Base-by-base conservation (phyloP, 345 rosid genomes). In the Eucalyptus globulus region DNA sequence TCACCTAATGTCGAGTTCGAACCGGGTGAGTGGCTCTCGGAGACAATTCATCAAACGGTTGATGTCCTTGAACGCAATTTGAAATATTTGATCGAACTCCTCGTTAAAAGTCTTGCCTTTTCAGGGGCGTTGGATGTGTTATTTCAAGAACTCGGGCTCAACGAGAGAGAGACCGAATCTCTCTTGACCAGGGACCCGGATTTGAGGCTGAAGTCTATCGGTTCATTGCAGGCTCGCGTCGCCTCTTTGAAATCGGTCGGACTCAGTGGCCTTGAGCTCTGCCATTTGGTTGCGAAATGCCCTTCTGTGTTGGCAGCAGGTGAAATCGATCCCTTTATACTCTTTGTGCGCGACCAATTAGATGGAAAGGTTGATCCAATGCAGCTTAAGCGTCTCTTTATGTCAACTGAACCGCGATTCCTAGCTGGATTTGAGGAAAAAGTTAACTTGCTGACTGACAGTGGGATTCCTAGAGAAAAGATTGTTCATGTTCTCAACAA, bases 401-500 rank as follows among this genome's bases (percentile, higher is more conserved):
- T 90, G 47, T 92, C 93, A 72, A 90, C 92, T 8, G 92, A 96
- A 50, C 95, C 96, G 1, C 91, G 91, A 92, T 56, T 94, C 43
- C 86, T 96, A 51, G 93, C 92, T 10, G 95, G 94, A 6, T 96
- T 95, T 1, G 95, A 87, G n/a, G 24, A 34, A 29, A 89, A 89
- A 6, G 87, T 89, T n/a, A 80, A 87, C 94, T 7, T 92, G 45
- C 92, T 92, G 95, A 93, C 29, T 91, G 45, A 87, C 95, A 56
- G 93, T 91, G 24, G 95, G 94, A 5, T 96, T 94, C 2, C 95
- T 72, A n/a, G 45, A 34, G 49, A 89, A 89, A 91, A 94, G 92
- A 93, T 95, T 80, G 94, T 90, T 87, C 88, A 93, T 65, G 93
- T 97, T 6, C 94, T 97, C 92, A 94, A 94, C 94, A 94, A 95